Conservation (phyloP, 768 basidiomycete species). For the Rickenella mellea region DNA sequence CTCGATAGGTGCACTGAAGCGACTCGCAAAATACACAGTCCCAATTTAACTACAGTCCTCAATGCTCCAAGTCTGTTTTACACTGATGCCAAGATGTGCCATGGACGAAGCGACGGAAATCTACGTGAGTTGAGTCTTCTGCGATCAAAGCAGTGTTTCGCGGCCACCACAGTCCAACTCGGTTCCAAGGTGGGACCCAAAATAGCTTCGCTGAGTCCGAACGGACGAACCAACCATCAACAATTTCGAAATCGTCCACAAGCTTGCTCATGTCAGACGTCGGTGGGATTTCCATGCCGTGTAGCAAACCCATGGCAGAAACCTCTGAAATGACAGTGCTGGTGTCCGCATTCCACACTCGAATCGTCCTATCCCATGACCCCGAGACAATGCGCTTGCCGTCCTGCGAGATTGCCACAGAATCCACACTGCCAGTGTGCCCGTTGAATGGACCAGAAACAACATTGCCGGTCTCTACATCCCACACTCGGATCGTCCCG, state of each 20-base stretch:
- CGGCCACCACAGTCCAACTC: conserved; percentile 15
- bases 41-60: too few species aligned
- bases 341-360: conserved; percentile 14
- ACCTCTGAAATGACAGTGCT: conserved; percentile 1
- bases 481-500: conserved; percentile 9
- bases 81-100: too few species aligned
- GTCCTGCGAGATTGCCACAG: conserved; percentile 9
- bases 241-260: too few species aligned
- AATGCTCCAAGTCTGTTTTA: too few species aligned
- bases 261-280: too few species aligned
- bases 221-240: conserved; percentile 7
- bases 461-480: conserved; percentile 4
- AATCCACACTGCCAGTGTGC: conserved; percentile 1
- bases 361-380: conserved; percentile 6
- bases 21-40: too few species aligned
- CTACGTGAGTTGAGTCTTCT: too few species aligned
- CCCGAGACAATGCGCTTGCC: conserved; percentile 7
- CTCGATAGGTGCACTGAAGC: too few species aligned
- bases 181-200: conserved; percentile 15
- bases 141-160: conserved; percentile 14
- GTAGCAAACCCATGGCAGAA: too few species aligned
- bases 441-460: conserved; percentile 1
- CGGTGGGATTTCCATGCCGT: too few species aligned
- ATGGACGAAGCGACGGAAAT: too few species aligned
- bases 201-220: conserved; percentile 9